Percentiles rank a stretch among this genome's conserved stretches.
Evolutionary conservation across 164 flowering plant species (phyloP).

Genomic region (Litsea cubeba): DNA sequence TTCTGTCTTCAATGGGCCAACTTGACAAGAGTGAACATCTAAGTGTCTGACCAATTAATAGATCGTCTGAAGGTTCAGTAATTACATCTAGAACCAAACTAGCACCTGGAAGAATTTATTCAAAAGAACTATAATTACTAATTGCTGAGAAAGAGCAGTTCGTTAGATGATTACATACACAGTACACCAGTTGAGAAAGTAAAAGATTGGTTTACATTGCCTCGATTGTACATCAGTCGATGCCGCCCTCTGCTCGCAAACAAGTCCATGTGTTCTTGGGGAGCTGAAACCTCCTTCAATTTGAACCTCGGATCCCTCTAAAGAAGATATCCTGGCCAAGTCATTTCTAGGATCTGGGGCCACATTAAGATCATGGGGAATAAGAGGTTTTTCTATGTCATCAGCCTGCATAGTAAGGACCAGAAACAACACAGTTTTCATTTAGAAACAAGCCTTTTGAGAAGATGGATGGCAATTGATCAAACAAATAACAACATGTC

Average conservation of each 20-base stretch:
- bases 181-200: neutral
- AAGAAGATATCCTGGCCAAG: conserved; percentile 31
- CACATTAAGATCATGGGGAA: conserved; percentile 41
- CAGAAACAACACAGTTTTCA: conserved; percentile 1
- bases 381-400: conserved; percentile 84
- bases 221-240: conserved; percentile 32
- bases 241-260: conserved; percentile 48
- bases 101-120: conserved; percentile 38
- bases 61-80: conserved; percentile 53
- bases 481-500: neutral
- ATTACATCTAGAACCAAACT: conserved; percentile 54
- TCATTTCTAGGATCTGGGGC: conserved; percentile 34
- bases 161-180: neutral
- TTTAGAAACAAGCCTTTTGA: neutral
- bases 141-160: conserved; percentile 1
- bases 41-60: conserved; percentile 70
- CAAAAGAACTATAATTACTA: neutral
- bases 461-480: neutral
- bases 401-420: conserved; percentile 35
- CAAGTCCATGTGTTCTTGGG: conserved; percentile 43
- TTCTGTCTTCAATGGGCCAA: conserved; percentile 38
- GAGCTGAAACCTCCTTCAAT: conserved; percentile 41
- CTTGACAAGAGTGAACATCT: conserved; percentile 36
- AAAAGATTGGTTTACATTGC: conserved; percentile 39
- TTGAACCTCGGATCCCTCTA: conserved; percentile 47